Evolutionary conservation across 192 early-diverging fungal species (phyloP).

Genomic region (Rhizophagus prolifer): DNA sequence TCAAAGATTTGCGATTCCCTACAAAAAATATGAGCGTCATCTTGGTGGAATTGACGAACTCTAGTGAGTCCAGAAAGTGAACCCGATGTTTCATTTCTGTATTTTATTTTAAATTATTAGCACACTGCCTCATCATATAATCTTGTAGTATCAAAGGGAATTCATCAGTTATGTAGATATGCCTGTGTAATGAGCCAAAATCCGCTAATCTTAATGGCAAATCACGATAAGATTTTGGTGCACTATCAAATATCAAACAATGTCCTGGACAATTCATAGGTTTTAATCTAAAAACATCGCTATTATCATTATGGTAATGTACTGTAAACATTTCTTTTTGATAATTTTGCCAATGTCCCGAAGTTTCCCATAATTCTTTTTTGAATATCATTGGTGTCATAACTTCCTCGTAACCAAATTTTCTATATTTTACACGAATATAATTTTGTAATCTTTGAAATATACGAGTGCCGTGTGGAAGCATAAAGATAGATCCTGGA

Average conservation of each 20-base stretch:
- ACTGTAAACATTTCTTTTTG: slow-evolving; percentile 87
- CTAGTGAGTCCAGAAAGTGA: slow-evolving; percentile 87
- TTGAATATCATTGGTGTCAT: slow-evolving; percentile 92
- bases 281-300: slow-evolving; percentile 81
- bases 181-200: slow-evolving; percentile 92
- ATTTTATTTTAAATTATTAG: slow-evolving; percentile 18
- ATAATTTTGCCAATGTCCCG: slow-evolving; percentile 97
- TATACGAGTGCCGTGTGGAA: slow-evolving; percentile 80
- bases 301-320: slow-evolving; percentile 11
- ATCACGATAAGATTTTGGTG: slow-evolving; percentile 81
- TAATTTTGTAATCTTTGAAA: slow-evolving; percentile 73
- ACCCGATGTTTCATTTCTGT: slow-evolving; percentile 87
- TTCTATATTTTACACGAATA: slow-evolving; percentile 72
- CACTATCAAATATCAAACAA: slow-evolving; percentile 84
- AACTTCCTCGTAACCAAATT: slow-evolving; percentile 84
- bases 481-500: slow-evolving; percentile 73
- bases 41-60: slow-evolving; percentile 94
- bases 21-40: slow-evolving; percentile 97
- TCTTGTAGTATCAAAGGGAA: neutral
- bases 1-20: slow-evolving; percentile 69
- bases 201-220: slow-evolving; percentile 88
- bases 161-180: neutral
- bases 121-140: neutral
- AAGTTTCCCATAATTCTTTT: slow-evolving; percentile 88
- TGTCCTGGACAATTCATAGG: slow-evolving; percentile 99